Evolutionary conservation across 108 stramenopile species (phyloP).

Genomic region (Stephanodiscus minutulus): DNA sequence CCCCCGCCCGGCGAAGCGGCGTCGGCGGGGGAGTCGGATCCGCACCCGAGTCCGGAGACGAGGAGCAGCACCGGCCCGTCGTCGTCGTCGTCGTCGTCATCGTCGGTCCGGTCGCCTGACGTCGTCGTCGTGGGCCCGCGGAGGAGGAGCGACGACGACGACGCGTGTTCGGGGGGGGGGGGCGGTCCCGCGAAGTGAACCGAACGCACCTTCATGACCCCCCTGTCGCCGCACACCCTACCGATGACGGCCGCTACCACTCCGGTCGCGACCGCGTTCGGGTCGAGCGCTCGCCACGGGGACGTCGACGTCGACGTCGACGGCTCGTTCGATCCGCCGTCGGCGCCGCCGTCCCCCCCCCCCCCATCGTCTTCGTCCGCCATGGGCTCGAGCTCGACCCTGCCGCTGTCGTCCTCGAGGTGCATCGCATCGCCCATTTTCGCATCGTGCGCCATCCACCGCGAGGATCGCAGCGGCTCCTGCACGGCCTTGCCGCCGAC

Average conservation of each 20-base stretch:
- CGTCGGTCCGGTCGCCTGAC: too few species aligned
- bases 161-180: constrained; percentile 1
- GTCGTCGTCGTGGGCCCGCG: neutral
- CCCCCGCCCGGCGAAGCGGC: constrained; percentile 33
- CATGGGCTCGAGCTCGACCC: constrained; percentile 54
- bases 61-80: constrained; percentile 60
- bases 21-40: constrained; percentile 46
- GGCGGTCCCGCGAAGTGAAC: constrained; percentile 59
- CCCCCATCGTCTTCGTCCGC: constrained; percentile 2
- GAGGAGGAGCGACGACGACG: too few species aligned
- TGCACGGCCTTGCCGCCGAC: neutral
- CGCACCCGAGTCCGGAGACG: constrained; percentile 73
- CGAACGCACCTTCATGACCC: constrained; percentile 67
- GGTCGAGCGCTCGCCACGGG: constrained; percentile 11
- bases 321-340: constrained; percentile 4
- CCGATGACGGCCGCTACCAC: constrained; percentile 75
- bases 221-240: constrained; percentile 49
- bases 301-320: neutral
- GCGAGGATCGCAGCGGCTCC: too few species aligned
- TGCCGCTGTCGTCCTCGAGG: constrained; percentile 86
- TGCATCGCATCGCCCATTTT: constrained; percentile 57
- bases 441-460: constrained; percentile 37
- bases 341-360: constrained; percentile 4
- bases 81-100: constrained; percentile 3
- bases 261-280: constrained; percentile 66